These are phyloP conservation scores for Pythium diclinum DNA, from an alignment of 352 stramenopile species.

Conservation along the genomic window DNA sequence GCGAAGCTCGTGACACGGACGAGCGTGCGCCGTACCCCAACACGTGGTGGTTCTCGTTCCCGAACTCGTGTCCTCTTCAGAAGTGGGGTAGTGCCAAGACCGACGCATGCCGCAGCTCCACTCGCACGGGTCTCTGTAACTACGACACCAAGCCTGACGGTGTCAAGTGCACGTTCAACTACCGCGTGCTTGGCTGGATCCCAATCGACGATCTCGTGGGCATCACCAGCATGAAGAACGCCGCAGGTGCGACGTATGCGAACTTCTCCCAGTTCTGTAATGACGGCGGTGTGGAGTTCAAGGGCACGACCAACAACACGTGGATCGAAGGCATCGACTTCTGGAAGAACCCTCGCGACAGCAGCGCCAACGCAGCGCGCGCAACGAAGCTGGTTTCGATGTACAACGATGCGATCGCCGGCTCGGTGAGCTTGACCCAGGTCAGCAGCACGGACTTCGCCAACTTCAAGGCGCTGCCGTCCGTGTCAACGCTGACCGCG, in stretches of 20 bases:
- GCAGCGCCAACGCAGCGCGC: slow-evolving; percentile 39
- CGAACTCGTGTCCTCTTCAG: slow-evolving; percentile 54
- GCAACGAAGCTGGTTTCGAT: slow-evolving; percentile 39
- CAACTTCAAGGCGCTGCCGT: slow-evolving; percentile 50
- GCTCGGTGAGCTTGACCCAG: slow-evolving; percentile 28
- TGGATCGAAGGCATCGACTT: slow-evolving; percentile 50
- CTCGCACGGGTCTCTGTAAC: slow-evolving; percentile 42
- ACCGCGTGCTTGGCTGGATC: slow-evolving; percentile 67
- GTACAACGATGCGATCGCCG: slow-evolving; percentile 40
- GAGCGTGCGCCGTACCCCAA: slow-evolving; percentile 64
- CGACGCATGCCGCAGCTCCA: slow-evolving; percentile 35
- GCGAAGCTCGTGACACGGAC: slow-evolving; percentile 47
- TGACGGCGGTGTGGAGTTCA: slow-evolving; percentile 59
- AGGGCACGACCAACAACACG: slow-evolving; percentile 29
- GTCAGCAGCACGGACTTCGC: slow-evolving; percentile 26
- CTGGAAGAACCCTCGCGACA: slow-evolving; percentile 57
- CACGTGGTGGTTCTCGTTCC: slow-evolving; percentile 81
- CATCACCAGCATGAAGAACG: slow-evolving; percentile 58
- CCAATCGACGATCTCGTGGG: slow-evolving; percentile 71
- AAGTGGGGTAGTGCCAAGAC: slow-evolving; percentile 38
- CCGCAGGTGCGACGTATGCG: slow-evolving; percentile 34
- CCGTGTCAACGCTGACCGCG: slow-evolving; percentile 32
- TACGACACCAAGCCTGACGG: slow-evolving; percentile 49
- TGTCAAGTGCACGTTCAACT: slow-evolving; percentile 66
- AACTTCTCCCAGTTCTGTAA: slow-evolving; percentile 71